Percentiles rank a stretch among this genome's conserved stretches.
Conservation (phyloP, 768 basidiomycete species). For the Russula olivacea region DNA sequence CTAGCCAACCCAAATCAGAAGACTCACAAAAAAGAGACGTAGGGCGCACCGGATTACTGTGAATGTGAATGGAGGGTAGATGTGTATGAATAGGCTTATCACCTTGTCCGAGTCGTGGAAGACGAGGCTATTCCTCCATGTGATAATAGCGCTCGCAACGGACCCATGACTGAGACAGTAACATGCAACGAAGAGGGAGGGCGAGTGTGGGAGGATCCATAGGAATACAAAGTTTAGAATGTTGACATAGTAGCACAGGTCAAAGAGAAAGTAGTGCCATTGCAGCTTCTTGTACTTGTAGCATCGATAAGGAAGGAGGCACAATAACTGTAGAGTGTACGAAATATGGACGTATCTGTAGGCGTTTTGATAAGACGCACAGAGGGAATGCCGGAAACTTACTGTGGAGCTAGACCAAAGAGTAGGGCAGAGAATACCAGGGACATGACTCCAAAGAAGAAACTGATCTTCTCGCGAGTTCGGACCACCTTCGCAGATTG, state of each 20-base stretch:
- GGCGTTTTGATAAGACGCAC: conserved; percentile 22
- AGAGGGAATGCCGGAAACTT: conserved; percentile 32
- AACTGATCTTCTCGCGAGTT: conserved; percentile 79
- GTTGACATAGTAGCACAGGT: conserved; percentile 90
- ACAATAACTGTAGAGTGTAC: conserved; percentile 72
- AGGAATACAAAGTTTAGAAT: conserved; percentile 88
- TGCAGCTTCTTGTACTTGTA: conserved; percentile 88
- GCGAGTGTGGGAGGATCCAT: conserved; percentile 78
- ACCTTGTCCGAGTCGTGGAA: conserved; percentile 98
- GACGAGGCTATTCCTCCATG: conserved; percentile 97
- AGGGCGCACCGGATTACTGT: conserved; percentile 74
- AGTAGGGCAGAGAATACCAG: conserved; percentile 78
- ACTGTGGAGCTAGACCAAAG: conserved; percentile 86
- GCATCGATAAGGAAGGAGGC: conserved; percentile 75
- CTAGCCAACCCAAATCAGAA: conserved; percentile 35
- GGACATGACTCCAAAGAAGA: conserved; percentile 92
- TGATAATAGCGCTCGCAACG: conserved; percentile 90
- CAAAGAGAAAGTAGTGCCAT: conserved; percentile 94
- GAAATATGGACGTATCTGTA: conserved; percentile 80
- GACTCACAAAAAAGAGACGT: background rate
- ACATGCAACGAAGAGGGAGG: conserved; percentile 81
- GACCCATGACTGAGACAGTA: conserved; percentile 90
- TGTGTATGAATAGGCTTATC: conserved; percentile 90
- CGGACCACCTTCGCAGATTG: conserved; percentile 85
- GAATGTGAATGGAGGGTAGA: conserved; percentile 87